Evolutionary conservation across 1,139 yeast species (phyloP).

Genomic region (Yamadazyma triangularis): DNA sequence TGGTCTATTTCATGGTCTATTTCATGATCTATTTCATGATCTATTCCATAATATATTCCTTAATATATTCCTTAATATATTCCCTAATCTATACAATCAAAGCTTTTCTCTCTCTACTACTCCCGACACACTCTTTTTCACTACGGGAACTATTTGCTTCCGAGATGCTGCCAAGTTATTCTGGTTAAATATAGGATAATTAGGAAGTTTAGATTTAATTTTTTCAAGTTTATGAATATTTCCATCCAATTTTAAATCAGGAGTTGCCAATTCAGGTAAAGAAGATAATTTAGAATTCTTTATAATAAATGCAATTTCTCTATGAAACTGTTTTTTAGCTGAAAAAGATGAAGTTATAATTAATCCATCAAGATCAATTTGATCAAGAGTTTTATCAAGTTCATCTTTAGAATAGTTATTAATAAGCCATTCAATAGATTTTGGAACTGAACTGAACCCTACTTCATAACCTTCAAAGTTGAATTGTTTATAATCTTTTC

Average conservation of each 20-base stretch:
- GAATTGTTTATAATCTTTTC: constrained; percentile 84
- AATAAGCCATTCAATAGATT: constrained; percentile 56
- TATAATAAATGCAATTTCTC: constrained; percentile 41
- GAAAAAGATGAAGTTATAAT: constrained; percentile 62
- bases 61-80: too few species aligned
- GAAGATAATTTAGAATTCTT: not conserved
- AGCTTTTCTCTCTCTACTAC: too few species aligned
- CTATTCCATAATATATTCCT: too few species aligned
- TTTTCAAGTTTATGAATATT: constrained; percentile 14
- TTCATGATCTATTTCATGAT: too few species aligned
- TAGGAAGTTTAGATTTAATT: constrained; percentile 9
- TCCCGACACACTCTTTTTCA: too few species aligned
- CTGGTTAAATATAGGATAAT: constrained; percentile 34
- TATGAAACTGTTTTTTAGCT: constrained; percentile 38
- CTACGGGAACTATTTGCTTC: constrained; percentile 79
- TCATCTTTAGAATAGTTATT: constrained; percentile 25
- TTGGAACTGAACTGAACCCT: constrained; percentile 77
- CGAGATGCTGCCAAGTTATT: constrained; percentile 60
- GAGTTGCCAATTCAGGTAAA: not conserved
- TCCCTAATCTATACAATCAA: too few species aligned
- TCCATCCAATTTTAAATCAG: constrained; percentile 13
- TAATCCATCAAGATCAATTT: constrained; percentile 46
- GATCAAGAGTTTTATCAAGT: constrained; percentile 33
- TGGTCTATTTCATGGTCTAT: too few species aligned
- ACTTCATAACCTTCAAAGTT: constrained; percentile 39